phyloP scores from a whole-genome alignment of 1,139 yeast species.

The Magnusiomyces sp. region DNA sequence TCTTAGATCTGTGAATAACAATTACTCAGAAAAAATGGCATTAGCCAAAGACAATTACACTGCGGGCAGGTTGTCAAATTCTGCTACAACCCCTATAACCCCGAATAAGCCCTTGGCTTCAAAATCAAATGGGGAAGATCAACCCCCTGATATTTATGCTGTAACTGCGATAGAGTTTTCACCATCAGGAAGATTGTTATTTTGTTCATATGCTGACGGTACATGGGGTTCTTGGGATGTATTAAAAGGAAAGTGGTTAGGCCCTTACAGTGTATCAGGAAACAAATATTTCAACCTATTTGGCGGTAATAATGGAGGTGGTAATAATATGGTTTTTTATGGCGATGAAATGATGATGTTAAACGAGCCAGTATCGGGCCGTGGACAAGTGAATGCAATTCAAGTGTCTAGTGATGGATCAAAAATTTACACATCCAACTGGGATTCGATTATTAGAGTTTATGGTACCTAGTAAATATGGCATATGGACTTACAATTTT shows the following conservation, averaged over 20 bases:
- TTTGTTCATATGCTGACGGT: conserved; percentile 67
- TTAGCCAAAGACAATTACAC: background rate
- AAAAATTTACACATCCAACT: conserved; percentile 29
- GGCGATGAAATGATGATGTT: conserved; percentile 8
- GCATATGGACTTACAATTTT: too few relatives aligned
- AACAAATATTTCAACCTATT: conserved; percentile 41
- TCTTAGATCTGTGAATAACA: background rate
- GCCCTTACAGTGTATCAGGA: conserved; percentile 22
- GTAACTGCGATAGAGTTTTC: conserved; percentile 69
- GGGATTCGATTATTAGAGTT: conserved; percentile 29
- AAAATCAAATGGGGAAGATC: conserved; percentile 1
- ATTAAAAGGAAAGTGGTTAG: conserved; percentile 56
- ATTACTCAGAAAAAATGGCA: background rate
- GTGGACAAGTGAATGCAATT: conserved; percentile 53
- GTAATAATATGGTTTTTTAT: background rate
- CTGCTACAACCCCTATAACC: background rate
- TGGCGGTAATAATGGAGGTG: background rate
- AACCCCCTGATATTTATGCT: conserved; percentile 13
- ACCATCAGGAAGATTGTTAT: conserved; percentile 64
- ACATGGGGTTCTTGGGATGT: conserved; percentile 77
- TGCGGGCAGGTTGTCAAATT: background rate
- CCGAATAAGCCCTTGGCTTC: background rate
- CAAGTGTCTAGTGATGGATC: conserved; percentile 66
- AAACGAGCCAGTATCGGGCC: conserved; percentile 15
- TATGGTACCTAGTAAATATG: background rate